Evolutionary conservation across 331 rosid species (phyloP).

Genomic region (Malus hybrid): DNA sequence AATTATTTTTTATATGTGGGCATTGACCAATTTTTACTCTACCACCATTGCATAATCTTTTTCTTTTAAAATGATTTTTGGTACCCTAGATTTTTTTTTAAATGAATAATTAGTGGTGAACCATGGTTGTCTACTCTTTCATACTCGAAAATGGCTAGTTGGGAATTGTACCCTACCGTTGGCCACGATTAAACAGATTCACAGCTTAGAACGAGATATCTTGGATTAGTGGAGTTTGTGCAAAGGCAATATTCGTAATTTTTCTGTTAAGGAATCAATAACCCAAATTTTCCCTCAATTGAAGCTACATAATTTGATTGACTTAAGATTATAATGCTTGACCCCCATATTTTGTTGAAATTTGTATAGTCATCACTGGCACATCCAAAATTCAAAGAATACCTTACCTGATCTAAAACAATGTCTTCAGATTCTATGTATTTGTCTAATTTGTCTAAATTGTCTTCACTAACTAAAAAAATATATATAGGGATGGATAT

Average conservation of each 20-base stretch:
- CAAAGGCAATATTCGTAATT: background rate
- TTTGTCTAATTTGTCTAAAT: too few relatives aligned
- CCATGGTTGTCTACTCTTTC: too few relatives aligned
- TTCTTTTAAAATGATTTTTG: background rate
- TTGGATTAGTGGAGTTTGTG: background rate
- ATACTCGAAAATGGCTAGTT: too few relatives aligned
- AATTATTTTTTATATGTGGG: too few relatives aligned
- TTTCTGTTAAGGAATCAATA: background rate
- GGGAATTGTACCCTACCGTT: too few relatives aligned
- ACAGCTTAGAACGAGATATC: too few relatives aligned
- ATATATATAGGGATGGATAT: too few relatives aligned
- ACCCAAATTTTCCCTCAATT: background rate
- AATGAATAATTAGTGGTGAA: too few relatives aligned
- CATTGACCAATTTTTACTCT: conserved; percentile 6
- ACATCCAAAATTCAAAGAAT: background rate
- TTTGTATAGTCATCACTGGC: background rate
- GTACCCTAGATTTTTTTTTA: background rate
- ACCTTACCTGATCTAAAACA: too few relatives aligned
- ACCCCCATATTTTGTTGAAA: background rate
- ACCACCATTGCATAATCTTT: background rate
- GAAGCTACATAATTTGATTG: background rate
- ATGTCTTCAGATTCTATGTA: too few relatives aligned
- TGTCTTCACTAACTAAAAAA: too few relatives aligned
- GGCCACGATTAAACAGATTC: too few relatives aligned
- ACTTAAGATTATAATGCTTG: background rate